Base-by-base conservation (phyloP, 2,329 filamentous ascomycete genomes). In the Fusarium sp. region DNA sequence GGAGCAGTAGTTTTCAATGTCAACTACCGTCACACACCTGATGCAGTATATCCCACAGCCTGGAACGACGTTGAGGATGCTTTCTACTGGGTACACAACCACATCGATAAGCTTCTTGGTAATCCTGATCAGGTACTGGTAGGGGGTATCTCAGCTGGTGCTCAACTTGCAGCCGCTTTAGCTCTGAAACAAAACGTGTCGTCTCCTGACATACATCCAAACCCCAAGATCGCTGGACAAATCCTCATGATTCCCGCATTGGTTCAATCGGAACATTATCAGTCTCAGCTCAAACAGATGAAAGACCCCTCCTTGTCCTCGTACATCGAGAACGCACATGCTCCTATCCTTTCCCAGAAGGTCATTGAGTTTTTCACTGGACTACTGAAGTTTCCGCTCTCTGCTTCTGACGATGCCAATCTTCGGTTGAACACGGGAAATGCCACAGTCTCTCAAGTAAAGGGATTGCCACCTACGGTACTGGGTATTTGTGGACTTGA, bases 11-110 rank as follows among this genome's bases (percentile, higher is more conserved):
- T 89, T 0, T 59, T 89, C 7, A 86, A 88, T 59, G 78, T 89
- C n/a, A 87, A 88, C 60, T 89, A 89, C 74, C 84, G 88, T 2
- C 87, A 89, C 75, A 88, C 87, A 0, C 87, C 87, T 0, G 84
- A 89, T 58, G 76, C 83, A 64, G 68, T 59, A 0, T 89, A 84
- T 62, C 88, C 88, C 0, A 84, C 81, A 0, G 81, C 84, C 0
- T 88, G 83, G 83, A 61, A 85, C 50, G 88, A 90, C 54, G 76
- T 80, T 0, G 83, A 87, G 67, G 88, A 89, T 55, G 83, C 84
- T 0, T 85, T 88, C 25, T 77, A 81, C 16, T 90, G 87, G 88
- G 70, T 87, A 0, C 83, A 87, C 52, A 47, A 59, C 6, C 50
- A 73, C 3, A 70, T 73, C 2, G 62, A 62, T 4, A 45, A 61